Percentiles rank a stretch among this genome's conserved stretches.
Conservation (phyloP, 2,329 filamentous ascomycete species). For the Sporothrix brunneoviolacea region DNA sequence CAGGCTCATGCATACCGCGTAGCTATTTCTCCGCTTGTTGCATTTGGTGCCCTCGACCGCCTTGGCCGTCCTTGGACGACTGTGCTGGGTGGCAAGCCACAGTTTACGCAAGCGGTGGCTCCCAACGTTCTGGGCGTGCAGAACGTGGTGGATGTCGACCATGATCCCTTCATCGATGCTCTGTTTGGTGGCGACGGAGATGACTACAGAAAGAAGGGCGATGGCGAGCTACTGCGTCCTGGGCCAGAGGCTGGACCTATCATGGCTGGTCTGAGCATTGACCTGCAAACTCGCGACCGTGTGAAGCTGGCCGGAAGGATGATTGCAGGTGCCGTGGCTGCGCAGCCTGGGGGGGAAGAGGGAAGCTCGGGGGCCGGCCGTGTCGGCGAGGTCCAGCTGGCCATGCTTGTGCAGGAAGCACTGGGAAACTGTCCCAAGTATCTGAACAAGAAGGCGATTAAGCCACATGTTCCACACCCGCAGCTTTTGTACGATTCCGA, state of each 20-base stretch:
- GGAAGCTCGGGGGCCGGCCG: conserved; percentile 22
- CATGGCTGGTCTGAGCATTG: conserved; percentile 52
- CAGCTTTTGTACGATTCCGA: conserved; percentile 28
- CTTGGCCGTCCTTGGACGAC: conserved; percentile 67
- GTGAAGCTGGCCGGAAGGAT: conserved; percentile 69
- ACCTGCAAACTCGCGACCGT: conserved; percentile 60
- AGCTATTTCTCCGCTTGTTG: conserved; percentile 58
- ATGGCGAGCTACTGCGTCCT: conserved; percentile 32
- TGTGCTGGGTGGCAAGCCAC: conserved; percentile 66
- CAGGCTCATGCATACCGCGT: conserved; percentile 55
- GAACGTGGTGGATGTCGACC: conserved; percentile 49
- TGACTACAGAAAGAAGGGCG: conserved; percentile 11
- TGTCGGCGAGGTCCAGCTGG: conserved; percentile 43
- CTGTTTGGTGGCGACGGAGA: conserved; percentile 45
- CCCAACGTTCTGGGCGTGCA: conserved; percentile 58
- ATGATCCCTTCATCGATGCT: conserved; percentile 65
- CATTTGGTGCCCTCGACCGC: conserved; percentile 64
- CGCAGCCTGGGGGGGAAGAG: conserved; percentile 24
- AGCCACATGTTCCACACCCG: conserved; percentile 47
- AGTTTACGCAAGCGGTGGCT: conserved; percentile 59
- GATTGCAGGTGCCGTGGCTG: conserved; percentile 52
- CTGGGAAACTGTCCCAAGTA: conserved; percentile 86
- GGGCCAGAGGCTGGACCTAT: conserved; percentile 33
- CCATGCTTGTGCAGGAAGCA: conserved; percentile 63
- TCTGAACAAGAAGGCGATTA: conserved; percentile 64